A percentile compares a stretch with the other conserved stretches of the same genome.
phyloP scores from a whole-genome alignment of 192 early-diverging fungal species.

The Podochytrium sp. region DNA sequence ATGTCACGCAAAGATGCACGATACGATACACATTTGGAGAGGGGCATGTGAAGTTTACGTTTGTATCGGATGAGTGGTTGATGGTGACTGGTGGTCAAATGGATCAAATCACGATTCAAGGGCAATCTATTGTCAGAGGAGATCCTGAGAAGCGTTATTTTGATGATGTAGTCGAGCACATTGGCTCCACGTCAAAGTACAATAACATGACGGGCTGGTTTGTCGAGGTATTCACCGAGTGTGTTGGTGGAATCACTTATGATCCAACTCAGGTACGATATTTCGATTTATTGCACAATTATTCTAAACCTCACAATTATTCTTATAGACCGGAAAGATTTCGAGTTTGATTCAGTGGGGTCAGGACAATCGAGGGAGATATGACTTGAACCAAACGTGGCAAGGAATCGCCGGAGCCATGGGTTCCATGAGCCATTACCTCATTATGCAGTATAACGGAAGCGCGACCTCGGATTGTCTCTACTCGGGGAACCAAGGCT shows the following conservation, averaged over 20 bases:
- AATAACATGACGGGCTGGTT: slow-evolving; percentile 15
- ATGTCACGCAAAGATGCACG: neutral
- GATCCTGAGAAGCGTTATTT: neutral
- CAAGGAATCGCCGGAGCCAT: slow-evolving; percentile 7
- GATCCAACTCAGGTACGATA: slow-evolving; percentile 3
- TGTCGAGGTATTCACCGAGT: neutral
- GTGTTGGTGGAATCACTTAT: neutral
- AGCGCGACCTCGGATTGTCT: neutral
- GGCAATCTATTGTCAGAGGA: neutral
- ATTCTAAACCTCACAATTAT: no score
- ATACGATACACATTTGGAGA: neutral
- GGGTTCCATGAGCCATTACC: slow-evolving; percentile 15
- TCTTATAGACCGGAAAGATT: neutral
- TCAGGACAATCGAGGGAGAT: neutral
- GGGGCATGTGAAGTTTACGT: slow-evolving; percentile 3
- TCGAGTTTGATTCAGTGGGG: slow-evolving; percentile 14
- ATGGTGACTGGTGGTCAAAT: slow-evolving; percentile 34
- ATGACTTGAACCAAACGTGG: slow-evolving; percentile 9
- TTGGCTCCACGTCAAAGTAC: slow-evolving; percentile 8
- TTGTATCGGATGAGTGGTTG: slow-evolving; percentile 25
- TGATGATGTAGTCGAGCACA: neutral
- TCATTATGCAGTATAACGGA: slow-evolving; percentile 26
- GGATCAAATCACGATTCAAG: neutral
- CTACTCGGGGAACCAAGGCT: neutral
- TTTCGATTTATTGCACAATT: no score